Evolutionary conservation across 805 yeast genomes (phyloP).

Genomic region (Ogataea pilisensis): DNA sequence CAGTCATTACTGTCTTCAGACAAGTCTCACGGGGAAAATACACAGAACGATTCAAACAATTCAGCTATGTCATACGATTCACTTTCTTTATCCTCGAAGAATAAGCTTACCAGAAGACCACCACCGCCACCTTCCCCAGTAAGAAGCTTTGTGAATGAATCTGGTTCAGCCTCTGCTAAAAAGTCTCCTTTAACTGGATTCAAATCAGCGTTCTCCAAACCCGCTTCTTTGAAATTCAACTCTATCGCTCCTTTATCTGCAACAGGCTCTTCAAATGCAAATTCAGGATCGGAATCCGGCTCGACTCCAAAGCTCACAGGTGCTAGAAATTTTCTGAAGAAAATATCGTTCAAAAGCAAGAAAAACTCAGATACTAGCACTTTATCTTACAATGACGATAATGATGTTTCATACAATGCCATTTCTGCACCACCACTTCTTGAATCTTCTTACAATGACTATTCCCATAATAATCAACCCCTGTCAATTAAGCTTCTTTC

Average conservation of each 20-base stretch:
- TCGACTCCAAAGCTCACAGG: slow-evolving; percentile 15
- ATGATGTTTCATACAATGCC: background rate
- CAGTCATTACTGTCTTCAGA: background rate
- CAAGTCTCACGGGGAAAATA: too few species aligned
- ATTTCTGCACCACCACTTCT: background rate
- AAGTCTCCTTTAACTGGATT: slow-evolving; percentile 20
- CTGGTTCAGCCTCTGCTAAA: slow-evolving; percentile 4
- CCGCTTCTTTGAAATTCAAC: slow-evolving; percentile 8
- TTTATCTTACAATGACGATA: background rate
- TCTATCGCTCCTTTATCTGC: background rate
- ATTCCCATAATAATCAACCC: slow-evolving; percentile 1
- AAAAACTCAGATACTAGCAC: background rate
- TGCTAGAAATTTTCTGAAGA: slow-evolving; percentile 20
- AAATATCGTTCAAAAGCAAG: slow-evolving; percentile 17
- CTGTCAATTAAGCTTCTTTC: slow-evolving; percentile 13
- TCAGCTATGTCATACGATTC: background rate
- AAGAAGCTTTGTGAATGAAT: background rate
- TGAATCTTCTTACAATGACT: background rate
- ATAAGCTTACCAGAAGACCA: slow-evolving; percentile 14
- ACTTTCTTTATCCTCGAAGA: background rate
- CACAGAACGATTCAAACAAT: background rate
- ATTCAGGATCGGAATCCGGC: background rate
- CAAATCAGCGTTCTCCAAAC: slow-evolving; percentile 20
- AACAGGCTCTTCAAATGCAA: background rate
- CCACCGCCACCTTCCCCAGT: slow-evolving; percentile 10